Conservation (phyloP, 176 grass and related monocot genomes). For the Cocos nucifera region DNA sequence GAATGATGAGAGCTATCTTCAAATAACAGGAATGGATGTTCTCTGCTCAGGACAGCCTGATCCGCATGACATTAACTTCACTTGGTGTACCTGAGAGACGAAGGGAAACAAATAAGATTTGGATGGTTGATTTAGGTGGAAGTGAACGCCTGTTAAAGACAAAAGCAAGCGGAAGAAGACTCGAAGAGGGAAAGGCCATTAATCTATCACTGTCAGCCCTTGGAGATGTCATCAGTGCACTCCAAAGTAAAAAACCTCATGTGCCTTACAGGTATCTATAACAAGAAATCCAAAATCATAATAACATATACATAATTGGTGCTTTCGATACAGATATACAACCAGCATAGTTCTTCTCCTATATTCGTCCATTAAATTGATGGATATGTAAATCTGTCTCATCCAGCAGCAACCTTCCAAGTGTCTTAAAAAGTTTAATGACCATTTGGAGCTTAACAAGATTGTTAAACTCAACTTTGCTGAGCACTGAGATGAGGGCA, state of each 20-base stretch:
- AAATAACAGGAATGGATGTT: constrained; percentile 11
- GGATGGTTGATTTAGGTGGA: constrained; percentile 98
- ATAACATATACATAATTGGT: too few species aligned
- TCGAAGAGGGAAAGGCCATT: constrained; percentile 95
- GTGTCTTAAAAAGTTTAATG: too few species aligned
- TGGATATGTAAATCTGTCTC: too few species aligned
- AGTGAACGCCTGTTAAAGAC: constrained; percentile 94
- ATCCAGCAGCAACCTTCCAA: too few species aligned
- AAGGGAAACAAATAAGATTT: constrained; percentile 77
- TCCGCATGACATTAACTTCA: constrained; percentile 68
- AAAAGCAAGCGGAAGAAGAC: constrained; percentile 80
- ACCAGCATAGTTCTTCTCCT: too few species aligned
- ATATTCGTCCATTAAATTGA: too few species aligned
- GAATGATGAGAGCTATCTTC: not conserved
- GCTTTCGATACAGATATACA: too few species aligned
- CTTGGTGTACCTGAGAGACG: constrained; percentile 45
- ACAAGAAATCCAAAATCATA: not conserved
- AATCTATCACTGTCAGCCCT: constrained; percentile 97
- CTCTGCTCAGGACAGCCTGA: constrained; percentile 67
- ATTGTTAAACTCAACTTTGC: too few species aligned
- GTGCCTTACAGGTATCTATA: constrained; percentile 73
- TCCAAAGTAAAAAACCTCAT: constrained; percentile 74
- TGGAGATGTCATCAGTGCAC: constrained; percentile 84
- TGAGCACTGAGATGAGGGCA: not conserved
- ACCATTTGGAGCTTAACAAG: too few species aligned